Evolutionary conservation across 371 early-diverging fungal genomes (phyloP), one percentile per base, ranked within the genome.

Genomic region (Mortierella sp.): DNA sequence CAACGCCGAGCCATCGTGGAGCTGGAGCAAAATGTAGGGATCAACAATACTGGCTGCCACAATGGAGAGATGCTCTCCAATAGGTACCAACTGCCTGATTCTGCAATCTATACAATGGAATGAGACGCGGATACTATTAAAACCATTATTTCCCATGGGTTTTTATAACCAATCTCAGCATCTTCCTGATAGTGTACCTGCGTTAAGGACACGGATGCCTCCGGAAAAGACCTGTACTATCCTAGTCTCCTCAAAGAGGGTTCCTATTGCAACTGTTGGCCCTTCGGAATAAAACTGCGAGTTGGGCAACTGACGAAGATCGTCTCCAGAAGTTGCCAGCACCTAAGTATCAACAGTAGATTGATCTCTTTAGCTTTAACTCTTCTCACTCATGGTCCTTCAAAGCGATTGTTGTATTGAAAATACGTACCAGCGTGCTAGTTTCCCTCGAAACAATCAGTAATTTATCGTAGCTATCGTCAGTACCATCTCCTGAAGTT

Each of bases 171-270:
- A 17, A 15, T 13, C 19, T 43, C 19, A 17, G 19, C 23, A 23
- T 3, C 12, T 15, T 32, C 19, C n/a, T 28, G 0, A 57, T 66
- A 53, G 10, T 55, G 64, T 82, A 87, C 90, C 86, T 35, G 88
- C 80, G 55, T 94, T 88, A 1, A 96, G 72, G 0, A 95, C 67
- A 47, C 91, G 70, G 3, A 96, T 86, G 1, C 94, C 96, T 34
- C 88, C 85, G 1, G 90, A 84, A 75, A 93, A 89, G n/a, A 96
- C 91, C 75, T 96, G 96, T 1, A 96, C 86, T 65, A 94, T 90
- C n/a, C 87, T 81, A 0, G 89, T 87, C 6, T 87, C 88, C 31
- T 89, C 85, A 59, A 90, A 81, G 0, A 96, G 64, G 0, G 91
- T 86, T n/a, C 90, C 91, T 23, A 91, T 92, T 2, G 82, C 85